Evolutionary conservation across 148 eudicot species (phyloP), one percentile per base, ranked within the genome.

Genomic region (Cornus controversa): DNA sequence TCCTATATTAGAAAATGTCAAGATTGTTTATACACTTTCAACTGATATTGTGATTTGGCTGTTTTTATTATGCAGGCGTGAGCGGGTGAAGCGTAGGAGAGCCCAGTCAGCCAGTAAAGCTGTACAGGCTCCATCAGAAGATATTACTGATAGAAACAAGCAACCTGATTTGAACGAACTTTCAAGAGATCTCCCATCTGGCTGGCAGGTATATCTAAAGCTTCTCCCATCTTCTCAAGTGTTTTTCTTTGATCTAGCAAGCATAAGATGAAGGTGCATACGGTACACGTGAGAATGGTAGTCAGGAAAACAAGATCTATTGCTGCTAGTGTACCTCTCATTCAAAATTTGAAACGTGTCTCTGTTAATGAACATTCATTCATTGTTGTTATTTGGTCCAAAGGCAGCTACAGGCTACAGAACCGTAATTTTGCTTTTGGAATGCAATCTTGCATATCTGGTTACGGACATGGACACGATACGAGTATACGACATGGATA

Each of bases 21-120:
- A 37, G 54, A 22, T 69, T 0, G 24, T 58, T 36, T 68, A 16
- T 34, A 15, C 25, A n/a, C 22, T n/a, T 73, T 47, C 36, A 1
- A 50, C 7, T 50, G 2, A 11, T 45, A 54, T 14, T 75, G 58
- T 79, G 60, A 58, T 67, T 70, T 75, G 42, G 15, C 53, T 29
- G 8, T 34, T 22, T 40, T 24, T 6, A 62, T 71, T 66, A 14
- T 63, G 73, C 80, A 96, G 99, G 99, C 96, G 99, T 57, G 99
- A 90, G 80, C 90, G 98, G 67, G 98, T 96, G 76, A 96, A 92
- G 90, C 97, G 99, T 23, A 91, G 80, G 85, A 88, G 94, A 84
- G 97, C 97, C 68, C 80, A 87, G 66, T 78, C 64, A 82, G 83
- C 80, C 74, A 88, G 58, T 70, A 91, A 89, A 84, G 77, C 82